Percentiles rank a stretch among this genome's conserved stretches.
Conservation (phyloP, 345 rosid species). For the Lenwebbia sp. region DNA sequence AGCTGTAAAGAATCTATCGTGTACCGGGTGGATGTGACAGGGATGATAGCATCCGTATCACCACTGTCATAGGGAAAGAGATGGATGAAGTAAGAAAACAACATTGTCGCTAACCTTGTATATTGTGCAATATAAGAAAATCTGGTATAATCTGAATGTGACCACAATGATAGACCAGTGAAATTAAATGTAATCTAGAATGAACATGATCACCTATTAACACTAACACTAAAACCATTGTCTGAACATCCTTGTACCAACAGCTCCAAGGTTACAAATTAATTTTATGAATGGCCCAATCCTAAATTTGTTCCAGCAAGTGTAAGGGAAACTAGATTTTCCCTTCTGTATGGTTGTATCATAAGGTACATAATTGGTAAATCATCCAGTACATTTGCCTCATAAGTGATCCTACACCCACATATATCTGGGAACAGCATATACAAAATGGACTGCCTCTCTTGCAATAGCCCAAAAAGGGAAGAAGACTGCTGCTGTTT, state of each 20-base stretch:
- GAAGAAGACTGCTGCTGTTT: background rate
- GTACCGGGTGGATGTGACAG: constrained; percentile 85
- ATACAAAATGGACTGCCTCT: background rate
- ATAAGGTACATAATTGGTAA: background rate
- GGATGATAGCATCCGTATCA: constrained; percentile 82
- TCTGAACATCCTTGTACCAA: background rate
- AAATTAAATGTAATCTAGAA: background rate
- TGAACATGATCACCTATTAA: background rate
- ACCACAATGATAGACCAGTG: background rate
- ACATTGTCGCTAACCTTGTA: background rate
- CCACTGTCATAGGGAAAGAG: constrained; percentile 34
- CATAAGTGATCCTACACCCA: background rate
- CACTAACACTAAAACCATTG: background rate
- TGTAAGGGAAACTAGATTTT: background rate
- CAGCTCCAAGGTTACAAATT: background rate
- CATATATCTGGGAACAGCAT: background rate
- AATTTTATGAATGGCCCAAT: background rate
- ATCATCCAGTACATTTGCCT: background rate
- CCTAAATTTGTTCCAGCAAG: background rate
- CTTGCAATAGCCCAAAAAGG: background rate
- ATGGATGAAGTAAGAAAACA: background rate
- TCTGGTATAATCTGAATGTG: background rate
- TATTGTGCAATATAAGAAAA: background rate
- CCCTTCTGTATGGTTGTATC: background rate
- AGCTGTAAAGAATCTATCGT: constrained; percentile 75